A percentile compares a stretch with the other conserved stretches of the same genome.
Conservation (phyloP, 352 stramenopile species). For the Phytophthora crassamura region DNA sequence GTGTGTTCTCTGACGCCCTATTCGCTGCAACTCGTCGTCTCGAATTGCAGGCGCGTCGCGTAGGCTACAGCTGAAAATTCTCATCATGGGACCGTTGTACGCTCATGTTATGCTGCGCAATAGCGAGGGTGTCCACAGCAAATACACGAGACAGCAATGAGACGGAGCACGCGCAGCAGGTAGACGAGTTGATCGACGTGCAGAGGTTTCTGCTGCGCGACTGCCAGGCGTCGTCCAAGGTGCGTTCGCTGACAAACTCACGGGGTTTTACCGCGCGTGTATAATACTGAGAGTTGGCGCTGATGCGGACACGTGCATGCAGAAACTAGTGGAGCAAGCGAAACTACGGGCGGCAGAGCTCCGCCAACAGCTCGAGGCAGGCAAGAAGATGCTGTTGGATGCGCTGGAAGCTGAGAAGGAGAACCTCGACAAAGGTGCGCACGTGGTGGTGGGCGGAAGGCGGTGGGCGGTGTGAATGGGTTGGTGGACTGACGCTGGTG, state of each 20-base stretch:
- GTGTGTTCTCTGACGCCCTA: not conserved
- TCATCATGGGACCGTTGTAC: not conserved
- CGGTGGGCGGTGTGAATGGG: not conserved
- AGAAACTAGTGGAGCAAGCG: constrained; percentile 72
- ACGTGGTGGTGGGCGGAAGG: not conserved
- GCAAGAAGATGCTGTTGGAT: constrained; percentile 63
- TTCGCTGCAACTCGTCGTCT: not conserved
- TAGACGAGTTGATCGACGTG: constrained; percentile 46
- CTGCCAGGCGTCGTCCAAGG: constrained; percentile 52
- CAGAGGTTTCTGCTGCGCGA: constrained; percentile 56
- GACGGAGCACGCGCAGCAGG: not conserved
- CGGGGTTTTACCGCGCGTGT: not conserved
- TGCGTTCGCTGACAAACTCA: constrained; percentile 10
- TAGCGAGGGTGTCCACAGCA: constrained; percentile 12
- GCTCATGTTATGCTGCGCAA: constrained; percentile 1
- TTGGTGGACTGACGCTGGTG: constrained; percentile 7
- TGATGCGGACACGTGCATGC: not conserved
- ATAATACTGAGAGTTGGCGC: constrained; percentile 6
- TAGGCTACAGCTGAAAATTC: not conserved
- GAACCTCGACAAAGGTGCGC: constrained; percentile 44
- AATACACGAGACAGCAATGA: constrained; percentile 1
- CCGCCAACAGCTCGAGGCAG: constrained; percentile 53
- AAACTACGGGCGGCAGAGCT: constrained; percentile 55
- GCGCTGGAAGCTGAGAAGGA: constrained; percentile 69
- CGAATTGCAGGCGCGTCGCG: not conserved